phyloP scores from a whole-genome alignment of 306 rosid genomes.

The Glycine tomentella region DNA sequence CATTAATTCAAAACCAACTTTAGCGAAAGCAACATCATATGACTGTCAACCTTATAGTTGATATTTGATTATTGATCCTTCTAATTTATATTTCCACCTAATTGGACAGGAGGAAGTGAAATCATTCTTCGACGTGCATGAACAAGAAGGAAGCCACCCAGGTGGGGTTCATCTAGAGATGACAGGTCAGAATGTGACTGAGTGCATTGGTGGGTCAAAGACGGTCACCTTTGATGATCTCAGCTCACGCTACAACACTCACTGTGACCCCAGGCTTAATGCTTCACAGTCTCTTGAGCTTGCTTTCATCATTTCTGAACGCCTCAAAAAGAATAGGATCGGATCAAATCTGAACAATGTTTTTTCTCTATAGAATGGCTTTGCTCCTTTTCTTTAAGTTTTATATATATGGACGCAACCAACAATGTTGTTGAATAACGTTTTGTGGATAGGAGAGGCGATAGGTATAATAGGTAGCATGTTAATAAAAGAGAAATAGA shows the following conservation, averaged over 20 bases:
- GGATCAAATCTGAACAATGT: constrained; percentile 41
- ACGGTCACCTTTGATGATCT: constrained; percentile 80
- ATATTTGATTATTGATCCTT: background rate
- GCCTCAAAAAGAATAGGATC: constrained; percentile 75
- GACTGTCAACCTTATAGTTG: background rate
- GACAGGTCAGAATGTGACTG: constrained; percentile 94
- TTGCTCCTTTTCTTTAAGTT: background rate
- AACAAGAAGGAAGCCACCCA: constrained; percentile 89
- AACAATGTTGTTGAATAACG: background rate
- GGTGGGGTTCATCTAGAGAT: constrained; percentile 91
- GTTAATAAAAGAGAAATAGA: background rate
- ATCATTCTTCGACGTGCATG: constrained; percentile 89
- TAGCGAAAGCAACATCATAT: background rate
- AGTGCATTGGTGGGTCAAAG: constrained; percentile 90
- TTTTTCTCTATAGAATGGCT: constrained; percentile 40
- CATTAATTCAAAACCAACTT: background rate
- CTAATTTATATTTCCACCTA: background rate
- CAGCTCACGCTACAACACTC: constrained; percentile 87
- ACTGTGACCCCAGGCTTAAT: constrained; percentile 85
- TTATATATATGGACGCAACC: constrained; percentile 7
- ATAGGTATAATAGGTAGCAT: background rate
- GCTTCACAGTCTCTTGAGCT: constrained; percentile 93
- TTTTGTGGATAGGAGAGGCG: background rate
- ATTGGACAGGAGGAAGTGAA: constrained; percentile 72
- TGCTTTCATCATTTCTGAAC: constrained; percentile 80